These are phyloP conservation scores for Dalbergia oliveri DNA, from an alignment of 306 rosid genomes.

Conservation along the genomic window DNA sequence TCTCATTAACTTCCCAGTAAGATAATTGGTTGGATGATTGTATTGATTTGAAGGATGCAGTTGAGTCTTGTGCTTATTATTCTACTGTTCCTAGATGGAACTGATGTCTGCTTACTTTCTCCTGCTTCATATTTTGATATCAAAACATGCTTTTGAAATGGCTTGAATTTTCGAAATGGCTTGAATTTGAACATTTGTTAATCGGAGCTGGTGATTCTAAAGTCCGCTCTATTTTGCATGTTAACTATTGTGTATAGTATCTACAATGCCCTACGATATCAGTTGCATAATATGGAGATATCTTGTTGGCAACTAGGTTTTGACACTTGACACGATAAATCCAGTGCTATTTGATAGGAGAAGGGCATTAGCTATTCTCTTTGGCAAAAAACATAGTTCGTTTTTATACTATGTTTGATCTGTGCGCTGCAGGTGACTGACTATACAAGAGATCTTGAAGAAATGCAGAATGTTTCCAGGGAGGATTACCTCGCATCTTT, in stretches of 20 bases:
- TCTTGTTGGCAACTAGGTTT: conserved; percentile 35
- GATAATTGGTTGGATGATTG: conserved; percentile 41
- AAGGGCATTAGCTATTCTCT: conserved; percentile 11
- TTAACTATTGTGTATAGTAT: conserved; percentile 13
- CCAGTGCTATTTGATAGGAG: conserved; percentile 10
- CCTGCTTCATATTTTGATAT: conserved; percentile 16
- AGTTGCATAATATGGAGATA: conserved; percentile 19
- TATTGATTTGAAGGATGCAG: background rate
- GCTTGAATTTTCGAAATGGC: conserved; percentile 11
- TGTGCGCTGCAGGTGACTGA: conserved; percentile 84
- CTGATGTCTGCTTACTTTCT: conserved; percentile 9
- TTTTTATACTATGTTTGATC: conserved; percentile 41
- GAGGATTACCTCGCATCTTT: conserved; percentile 98
- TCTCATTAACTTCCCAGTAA: conserved; percentile 95
- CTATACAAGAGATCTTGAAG: conserved; percentile 96
- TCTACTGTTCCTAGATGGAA: conserved; percentile 8
- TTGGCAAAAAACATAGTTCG: conserved; percentile 5
- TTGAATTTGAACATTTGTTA: background rate
- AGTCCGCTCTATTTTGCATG: conserved; percentile 11
- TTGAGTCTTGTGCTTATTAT: conserved; percentile 5
- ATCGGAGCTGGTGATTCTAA: background rate
- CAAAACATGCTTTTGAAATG: conserved; percentile 25
- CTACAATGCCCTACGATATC: background rate
- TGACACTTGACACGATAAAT: conserved; percentile 2
- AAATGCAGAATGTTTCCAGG: conserved; percentile 93